These are phyloP conservation scores for Vitis riparia DNA, from an alignment of 164 flowering plant species.

Conservation along the genomic window DNA sequence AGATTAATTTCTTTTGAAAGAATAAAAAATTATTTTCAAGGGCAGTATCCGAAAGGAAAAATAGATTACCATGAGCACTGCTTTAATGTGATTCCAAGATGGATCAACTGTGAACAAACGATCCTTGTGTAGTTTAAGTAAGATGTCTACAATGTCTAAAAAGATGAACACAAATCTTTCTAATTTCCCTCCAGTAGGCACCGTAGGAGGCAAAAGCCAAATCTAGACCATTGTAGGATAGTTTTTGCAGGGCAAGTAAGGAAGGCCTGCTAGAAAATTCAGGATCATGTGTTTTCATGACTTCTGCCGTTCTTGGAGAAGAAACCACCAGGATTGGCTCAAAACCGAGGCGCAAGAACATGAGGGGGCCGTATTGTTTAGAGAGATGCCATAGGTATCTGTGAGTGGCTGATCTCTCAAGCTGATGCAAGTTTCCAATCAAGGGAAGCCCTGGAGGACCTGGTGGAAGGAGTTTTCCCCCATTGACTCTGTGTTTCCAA, in stretches of 20 bases:
- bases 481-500: too few species aligned
- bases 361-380: conserved; percentile 15
- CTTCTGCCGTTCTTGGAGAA: conserved; percentile 17
- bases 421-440: conserved; percentile 24
- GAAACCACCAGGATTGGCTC: conserved; percentile 21
- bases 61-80: conserved; percentile 18
- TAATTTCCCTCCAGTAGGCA: not conserved
- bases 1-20: too few species aligned
- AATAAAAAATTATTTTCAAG: too few species aligned
- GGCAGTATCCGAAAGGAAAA: too few species aligned
- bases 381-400: conserved; percentile 11
- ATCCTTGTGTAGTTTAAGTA: conserved; percentile 11
- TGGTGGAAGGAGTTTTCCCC: not conserved
- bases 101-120: conserved; percentile 2
- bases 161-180: not conserved
- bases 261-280: conserved; percentile 14
- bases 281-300: conserved; percentile 18
- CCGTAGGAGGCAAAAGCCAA: not conserved
- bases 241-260: not conserved
- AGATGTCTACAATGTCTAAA: too few species aligned
- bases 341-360: conserved; percentile 18
- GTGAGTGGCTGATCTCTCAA: conserved; percentile 3
- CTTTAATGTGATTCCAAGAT: conserved; percentile 23
- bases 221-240: not conserved
- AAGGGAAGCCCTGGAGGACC: conserved; percentile 18